These are phyloP conservation scores for Dioszegia aurantiaca DNA, from an alignment of 768 basidiomycete species.

Conservation along the genomic window DNA sequence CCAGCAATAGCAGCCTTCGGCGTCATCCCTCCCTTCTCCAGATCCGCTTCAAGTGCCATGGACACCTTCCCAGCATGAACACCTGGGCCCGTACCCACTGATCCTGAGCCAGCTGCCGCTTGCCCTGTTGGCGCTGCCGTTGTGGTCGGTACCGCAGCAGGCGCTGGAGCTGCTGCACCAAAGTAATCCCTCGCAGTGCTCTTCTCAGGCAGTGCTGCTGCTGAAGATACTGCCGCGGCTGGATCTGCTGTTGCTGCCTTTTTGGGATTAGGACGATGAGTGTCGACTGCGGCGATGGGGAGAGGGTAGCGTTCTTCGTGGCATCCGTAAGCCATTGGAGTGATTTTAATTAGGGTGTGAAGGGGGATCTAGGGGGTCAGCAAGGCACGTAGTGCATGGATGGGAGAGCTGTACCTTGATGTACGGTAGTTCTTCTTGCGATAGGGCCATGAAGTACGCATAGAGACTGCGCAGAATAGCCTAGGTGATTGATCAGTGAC, in stretches of 20 bases:
- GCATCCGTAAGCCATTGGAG: slow-evolving; percentile 96
- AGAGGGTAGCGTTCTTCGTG: slow-evolving; percentile 92
- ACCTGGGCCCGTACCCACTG: neutral
- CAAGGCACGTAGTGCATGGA: too few species aligned
- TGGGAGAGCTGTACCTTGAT: too few species aligned
- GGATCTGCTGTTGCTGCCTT: slow-evolving; percentile 9
- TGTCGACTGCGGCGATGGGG: slow-evolving; percentile 90
- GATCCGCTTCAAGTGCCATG: slow-evolving; percentile 20
- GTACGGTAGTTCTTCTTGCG: slow-evolving; percentile 92
- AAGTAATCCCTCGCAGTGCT: slow-evolving; percentile 35
- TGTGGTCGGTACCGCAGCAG: neutral
- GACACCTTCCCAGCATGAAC: slow-evolving; percentile 11
- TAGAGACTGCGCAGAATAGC: slow-evolving; percentile 60
- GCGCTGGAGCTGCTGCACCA: slow-evolving; percentile 19
- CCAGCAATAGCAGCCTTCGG: slow-evolving; percentile 20
- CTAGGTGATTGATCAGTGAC: slow-evolving; percentile 54
- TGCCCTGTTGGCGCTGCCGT: too few species aligned
- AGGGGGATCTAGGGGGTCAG: slow-evolving; percentile 51
- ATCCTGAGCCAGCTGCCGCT: too few species aligned
- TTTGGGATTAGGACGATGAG: slow-evolving; percentile 64
- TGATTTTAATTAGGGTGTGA: slow-evolving; percentile 97
- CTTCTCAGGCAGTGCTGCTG: neutral
- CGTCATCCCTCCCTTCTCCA: slow-evolving; percentile 30
- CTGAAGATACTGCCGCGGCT: neutral
- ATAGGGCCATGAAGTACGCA: slow-evolving; percentile 82